Conservation (phyloP, 208 protist genomes). For the Wallacemonas sp. region DNA sequence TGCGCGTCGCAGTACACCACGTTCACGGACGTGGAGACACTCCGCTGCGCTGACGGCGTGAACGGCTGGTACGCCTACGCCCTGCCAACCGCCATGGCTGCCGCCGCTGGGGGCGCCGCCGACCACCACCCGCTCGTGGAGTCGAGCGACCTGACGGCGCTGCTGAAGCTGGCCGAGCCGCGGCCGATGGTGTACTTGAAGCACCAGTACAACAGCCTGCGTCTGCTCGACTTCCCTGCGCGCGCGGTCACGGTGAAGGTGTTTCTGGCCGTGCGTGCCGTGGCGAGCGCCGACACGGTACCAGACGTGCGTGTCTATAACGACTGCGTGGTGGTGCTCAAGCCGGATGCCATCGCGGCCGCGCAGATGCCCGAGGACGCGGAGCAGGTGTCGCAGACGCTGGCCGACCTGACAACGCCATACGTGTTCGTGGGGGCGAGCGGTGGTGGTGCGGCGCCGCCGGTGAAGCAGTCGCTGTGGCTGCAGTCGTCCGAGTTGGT, state of each 20-base stretch:
- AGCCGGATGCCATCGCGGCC: conserved; percentile 12
- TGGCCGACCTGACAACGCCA: not conserved
- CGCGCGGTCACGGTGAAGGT: conserved; percentile 14
- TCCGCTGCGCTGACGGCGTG: conserved; percentile 26
- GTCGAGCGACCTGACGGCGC: conserved; percentile 33
- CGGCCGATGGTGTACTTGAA: conserved; percentile 36
- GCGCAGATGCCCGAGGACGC: conserved; percentile 23
- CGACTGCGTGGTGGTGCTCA: conserved; percentile 21
- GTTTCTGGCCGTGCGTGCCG: conserved; percentile 29
- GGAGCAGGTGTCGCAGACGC: conserved; percentile 12
- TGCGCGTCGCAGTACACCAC: conserved; percentile 9
- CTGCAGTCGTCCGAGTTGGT: not conserved
- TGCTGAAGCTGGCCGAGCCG: conserved; percentile 43
- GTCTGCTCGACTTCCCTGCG: conserved; percentile 17
- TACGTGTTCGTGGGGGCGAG: conserved; percentile 6
- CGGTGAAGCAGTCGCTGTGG: not conserved
- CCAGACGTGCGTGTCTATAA: conserved; percentile 37
- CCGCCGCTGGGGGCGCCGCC: conserved; percentile 7
- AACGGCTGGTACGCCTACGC: conserved; percentile 45
- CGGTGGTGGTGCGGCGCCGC: too few species aligned
- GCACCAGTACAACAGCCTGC: conserved; percentile 33
- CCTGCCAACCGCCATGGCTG: conserved; percentile 23
- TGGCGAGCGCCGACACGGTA: conserved; percentile 10
- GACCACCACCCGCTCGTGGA: conserved; percentile 22
- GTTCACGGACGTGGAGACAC: not conserved